These are phyloP conservation scores for Penicillium sclerotigenum DNA, from an alignment of 2,329 filamentous ascomycete genomes.

Conservation along the genomic window DNA sequence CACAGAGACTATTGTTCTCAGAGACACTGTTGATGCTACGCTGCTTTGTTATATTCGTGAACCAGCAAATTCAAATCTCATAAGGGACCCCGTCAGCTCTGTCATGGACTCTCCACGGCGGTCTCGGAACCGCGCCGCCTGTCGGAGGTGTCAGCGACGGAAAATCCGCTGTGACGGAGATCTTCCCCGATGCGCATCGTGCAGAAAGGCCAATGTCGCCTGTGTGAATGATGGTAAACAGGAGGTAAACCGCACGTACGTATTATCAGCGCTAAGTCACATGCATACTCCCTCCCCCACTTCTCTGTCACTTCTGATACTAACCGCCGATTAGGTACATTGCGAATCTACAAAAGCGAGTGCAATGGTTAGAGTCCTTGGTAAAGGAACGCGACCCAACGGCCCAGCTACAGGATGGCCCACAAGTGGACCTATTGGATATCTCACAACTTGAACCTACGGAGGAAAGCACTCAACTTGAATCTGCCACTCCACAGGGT, in stretches of 20 bases:
- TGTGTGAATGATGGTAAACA: conserved; percentile 49
- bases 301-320: background rate
- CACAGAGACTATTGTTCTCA: background rate
- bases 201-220: conserved; percentile 41
- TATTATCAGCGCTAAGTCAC: background rate
- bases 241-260: conserved; percentile 44
- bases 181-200: conserved; percentile 44
- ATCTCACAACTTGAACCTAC: background rate
- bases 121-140: conserved; percentile 35
- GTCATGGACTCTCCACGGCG: conserved; percentile 27
- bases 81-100: no score
- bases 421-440: conserved; percentile 8
- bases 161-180: conserved; percentile 52
- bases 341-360: conserved; percentile 40
- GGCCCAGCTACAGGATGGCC: conserved; percentile 38
- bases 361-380: conserved; percentile 49
- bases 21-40: no score
- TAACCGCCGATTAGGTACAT: conserved; percentile 29
- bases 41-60: background rate
- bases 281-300: no score
- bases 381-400: conserved; percentile 44
- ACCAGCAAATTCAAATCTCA: background rate
- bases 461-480: background rate
- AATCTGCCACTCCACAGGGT: background rate
- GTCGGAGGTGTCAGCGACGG: conserved; percentile 46